A percentile compares a stretch with the other conserved stretches of the same genome.
Conservation (phyloP, 257 asterid genomes). For the Linaria vulgaris region DNA sequence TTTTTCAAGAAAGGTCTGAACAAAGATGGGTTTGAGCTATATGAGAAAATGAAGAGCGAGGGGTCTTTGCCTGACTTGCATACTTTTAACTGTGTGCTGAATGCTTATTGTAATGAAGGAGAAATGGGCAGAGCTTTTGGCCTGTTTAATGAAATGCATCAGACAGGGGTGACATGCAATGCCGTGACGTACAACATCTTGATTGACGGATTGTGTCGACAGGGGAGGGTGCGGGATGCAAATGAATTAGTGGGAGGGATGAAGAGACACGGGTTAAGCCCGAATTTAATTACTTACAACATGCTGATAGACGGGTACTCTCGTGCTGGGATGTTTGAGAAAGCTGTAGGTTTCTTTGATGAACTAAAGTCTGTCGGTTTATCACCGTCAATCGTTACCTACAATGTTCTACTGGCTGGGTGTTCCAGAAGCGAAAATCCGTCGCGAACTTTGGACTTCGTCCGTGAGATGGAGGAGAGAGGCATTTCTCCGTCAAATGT, state of each 20-base stretch:
- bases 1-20: slow-evolving; percentile 51
- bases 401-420: slow-evolving; percentile 56
- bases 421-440: slow-evolving; percentile 49
- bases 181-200: slow-evolving; percentile 70
- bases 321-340: slow-evolving; percentile 46
- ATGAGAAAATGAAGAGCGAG: slow-evolving; percentile 54
- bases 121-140: slow-evolving; percentile 42
- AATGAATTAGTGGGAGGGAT: slow-evolving; percentile 51
- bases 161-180: slow-evolving; percentile 49
- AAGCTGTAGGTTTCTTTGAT: slow-evolving; percentile 47
- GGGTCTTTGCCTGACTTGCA: slow-evolving; percentile 62
- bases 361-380: slow-evolving; percentile 53
- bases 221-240: slow-evolving; percentile 43
- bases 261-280: slow-evolving; percentile 51
- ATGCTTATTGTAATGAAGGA: slow-evolving; percentile 47
- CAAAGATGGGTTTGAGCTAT: slow-evolving; percentile 61
- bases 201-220: slow-evolving; percentile 59
- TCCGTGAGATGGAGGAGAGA: slow-evolving; percentile 75
- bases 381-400: slow-evolving; percentile 59
- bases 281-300: slow-evolving; percentile 61
- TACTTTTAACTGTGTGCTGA: slow-evolving; percentile 51
- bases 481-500: slow-evolving; percentile 65
- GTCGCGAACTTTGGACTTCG: slow-evolving; percentile 38
- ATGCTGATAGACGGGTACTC: slow-evolving; percentile 60
- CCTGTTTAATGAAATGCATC: slow-evolving; percentile 59